Conservation (phyloP, 2,329 filamentous ascomycete genomes). For the Fusarium metavorans region DNA sequence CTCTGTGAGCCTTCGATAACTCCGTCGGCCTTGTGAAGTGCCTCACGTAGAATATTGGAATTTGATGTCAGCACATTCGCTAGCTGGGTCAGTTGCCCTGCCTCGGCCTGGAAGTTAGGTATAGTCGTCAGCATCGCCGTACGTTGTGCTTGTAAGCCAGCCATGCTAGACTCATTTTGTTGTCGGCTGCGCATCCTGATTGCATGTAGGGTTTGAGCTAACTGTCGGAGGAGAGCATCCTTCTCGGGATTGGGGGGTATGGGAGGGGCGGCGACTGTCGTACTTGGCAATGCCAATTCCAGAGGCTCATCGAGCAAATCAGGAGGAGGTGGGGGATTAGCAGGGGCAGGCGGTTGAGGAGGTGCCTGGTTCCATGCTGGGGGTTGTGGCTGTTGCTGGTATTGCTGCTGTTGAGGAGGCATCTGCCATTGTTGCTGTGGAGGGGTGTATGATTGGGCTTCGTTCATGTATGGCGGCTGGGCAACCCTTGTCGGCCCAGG, state of each 20-base stretch:
- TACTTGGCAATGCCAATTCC: constrained; percentile 61
- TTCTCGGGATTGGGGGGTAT: constrained; percentile 97
- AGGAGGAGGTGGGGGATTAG: constrained; percentile 54
- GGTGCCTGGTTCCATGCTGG: constrained; percentile 43
- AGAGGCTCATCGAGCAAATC: constrained; percentile 70
- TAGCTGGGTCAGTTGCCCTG: constrained; percentile 77
- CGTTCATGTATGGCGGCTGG: constrained; percentile 35
- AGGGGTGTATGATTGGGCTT: constrained; percentile 28
- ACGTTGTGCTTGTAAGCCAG: constrained; percentile 83
- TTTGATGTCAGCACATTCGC: constrained; percentile 80
- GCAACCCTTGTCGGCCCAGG: constrained; percentile 20
- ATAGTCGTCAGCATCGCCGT: constrained; percentile 79
- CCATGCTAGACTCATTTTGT: constrained; percentile 80
- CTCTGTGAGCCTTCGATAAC: constrained; percentile 80
- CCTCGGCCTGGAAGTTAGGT: constrained; percentile 77
- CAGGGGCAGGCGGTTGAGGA: constrained; percentile 36
- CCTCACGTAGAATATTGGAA: constrained; percentile 80
- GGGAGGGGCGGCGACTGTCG: constrained; percentile 77
- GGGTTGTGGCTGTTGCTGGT: constrained; percentile 39
- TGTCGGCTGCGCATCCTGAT: constrained; percentile 76
- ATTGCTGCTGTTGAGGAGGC: constrained; percentile 31
- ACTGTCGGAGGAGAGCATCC: constrained; percentile 82
- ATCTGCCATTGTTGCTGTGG: constrained; percentile 43
- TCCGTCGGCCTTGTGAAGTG: constrained; percentile 81
- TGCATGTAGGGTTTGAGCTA: constrained; percentile 76